A percentile compares a stretch with the other conserved stretches of the same genome.
These are phyloP conservation scores for Cladochytrium replicatum DNA, from an alignment of 192 early-diverging fungal genomes.

Conservation along the genomic window DNA sequence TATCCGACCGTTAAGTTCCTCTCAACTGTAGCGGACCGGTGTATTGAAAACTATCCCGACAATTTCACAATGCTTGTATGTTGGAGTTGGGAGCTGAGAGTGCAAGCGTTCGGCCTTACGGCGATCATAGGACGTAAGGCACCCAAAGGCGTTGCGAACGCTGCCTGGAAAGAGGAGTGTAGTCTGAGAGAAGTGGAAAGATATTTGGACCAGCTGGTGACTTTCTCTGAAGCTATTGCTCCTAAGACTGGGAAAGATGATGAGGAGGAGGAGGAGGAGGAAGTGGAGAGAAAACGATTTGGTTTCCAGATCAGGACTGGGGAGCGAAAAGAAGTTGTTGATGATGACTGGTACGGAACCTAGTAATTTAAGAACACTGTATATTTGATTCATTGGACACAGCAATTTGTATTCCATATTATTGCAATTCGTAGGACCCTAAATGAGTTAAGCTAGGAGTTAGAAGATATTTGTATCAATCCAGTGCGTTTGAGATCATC, in stretches of 20 bases:
- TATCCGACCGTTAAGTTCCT: constrained; percentile 87
- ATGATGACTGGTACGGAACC: constrained; percentile 36
- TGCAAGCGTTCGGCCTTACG: constrained; percentile 72
- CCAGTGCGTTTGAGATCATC: no score
- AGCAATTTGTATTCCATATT: no score
- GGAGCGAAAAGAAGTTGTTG: constrained; percentile 14
- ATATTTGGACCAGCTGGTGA: constrained; percentile 22
- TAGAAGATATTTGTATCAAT: no score
- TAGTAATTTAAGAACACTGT: no score
- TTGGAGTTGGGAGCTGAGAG: constrained; percentile 70
- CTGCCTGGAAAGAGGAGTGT: not conserved
- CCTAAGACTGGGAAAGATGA: constrained; percentile 16
- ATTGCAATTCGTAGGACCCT: no score
- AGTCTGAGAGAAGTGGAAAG: constrained; percentile 27
- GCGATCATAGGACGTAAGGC: constrained; percentile 73
- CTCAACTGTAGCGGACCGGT: constrained; percentile 86
- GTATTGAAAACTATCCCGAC: constrained; percentile 94
- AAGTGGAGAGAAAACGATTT: constrained; percentile 8
- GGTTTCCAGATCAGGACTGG: constrained; percentile 8
- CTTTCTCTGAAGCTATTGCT: constrained; percentile 1
- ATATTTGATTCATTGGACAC: no score
- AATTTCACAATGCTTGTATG: constrained; percentile 94
- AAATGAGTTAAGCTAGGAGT: no score
- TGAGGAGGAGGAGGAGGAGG: constrained; percentile 16
- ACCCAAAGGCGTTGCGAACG: constrained; percentile 20